Conservation (phyloP, 2,329 filamentous ascomycete species). For the Kalmusia sp. region DNA sequence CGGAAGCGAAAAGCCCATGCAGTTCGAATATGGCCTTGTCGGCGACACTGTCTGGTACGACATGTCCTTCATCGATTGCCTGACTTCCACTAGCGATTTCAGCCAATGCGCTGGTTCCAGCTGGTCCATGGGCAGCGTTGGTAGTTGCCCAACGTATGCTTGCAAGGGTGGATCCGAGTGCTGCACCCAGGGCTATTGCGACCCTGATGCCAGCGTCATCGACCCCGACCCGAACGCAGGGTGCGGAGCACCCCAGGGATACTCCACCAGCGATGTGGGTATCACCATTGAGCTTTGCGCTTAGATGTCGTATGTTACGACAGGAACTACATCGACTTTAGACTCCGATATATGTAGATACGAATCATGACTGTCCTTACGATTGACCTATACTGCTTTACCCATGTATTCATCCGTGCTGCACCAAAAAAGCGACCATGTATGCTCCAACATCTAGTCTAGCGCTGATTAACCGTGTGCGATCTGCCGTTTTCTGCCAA, state of each 20-base stretch:
- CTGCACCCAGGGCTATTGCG: slow-evolving; percentile 13
- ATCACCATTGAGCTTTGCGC: slow-evolving; percentile 13
- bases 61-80: slow-evolving; percentile 17
- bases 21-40: slow-evolving; percentile 14
- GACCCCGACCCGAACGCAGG: neutral
- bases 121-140: slow-evolving; percentile 11
- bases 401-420: no score
- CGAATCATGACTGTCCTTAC: neutral
- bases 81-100: slow-evolving; percentile 16
- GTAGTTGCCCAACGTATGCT: slow-evolving; percentile 1
- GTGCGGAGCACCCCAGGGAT: slow-evolving; percentile 11
- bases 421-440: neutral
- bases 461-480: no score
- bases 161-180: slow-evolving; percentile 9
- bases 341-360: neutral
- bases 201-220: slow-evolving; percentile 5
- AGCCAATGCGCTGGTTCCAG: slow-evolving; percentile 7
- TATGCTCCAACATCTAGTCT: no score
- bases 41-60: slow-evolving; percentile 14
- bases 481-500: no score
- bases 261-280: slow-evolving; percentile 2
- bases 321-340: neutral
- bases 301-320: slow-evolving; percentile 1
- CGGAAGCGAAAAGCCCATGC: slow-evolving; percentile 10
- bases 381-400: neutral